Conservation (phyloP, 1,284 basidiomycete species). For the Sanguinoderma infundibulare region DNA sequence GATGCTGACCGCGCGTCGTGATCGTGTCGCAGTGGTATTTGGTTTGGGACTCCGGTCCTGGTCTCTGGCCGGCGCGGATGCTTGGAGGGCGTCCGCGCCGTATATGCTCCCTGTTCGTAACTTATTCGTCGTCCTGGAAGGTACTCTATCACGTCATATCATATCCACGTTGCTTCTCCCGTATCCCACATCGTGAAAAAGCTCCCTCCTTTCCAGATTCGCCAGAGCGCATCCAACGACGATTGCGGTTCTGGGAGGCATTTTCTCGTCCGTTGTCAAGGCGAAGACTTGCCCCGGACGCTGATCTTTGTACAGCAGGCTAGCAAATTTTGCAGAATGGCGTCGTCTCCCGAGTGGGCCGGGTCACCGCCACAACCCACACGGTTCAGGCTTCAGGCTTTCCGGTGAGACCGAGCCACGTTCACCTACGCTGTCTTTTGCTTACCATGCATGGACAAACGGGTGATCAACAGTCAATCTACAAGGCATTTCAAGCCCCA, state of each 20-base stretch:
- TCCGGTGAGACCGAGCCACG: background rate
- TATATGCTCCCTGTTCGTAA: slow-evolving; percentile 13
- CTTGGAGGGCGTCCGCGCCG: background rate
- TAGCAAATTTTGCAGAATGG: background rate
- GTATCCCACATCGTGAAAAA: too few species aligned
- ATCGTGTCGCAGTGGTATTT: background rate
- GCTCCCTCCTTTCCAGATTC: background rate
- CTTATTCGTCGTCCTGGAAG: slow-evolving; percentile 20
- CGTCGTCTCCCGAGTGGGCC: background rate
- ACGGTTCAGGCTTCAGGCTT: background rate
- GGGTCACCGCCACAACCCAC: background rate
- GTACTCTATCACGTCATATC: slow-evolving; percentile 15
- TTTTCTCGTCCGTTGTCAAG: background rate
- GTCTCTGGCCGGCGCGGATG: background rate
- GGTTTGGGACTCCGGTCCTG: background rate
- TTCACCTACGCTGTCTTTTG: too few species aligned
- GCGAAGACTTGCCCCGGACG: background rate
- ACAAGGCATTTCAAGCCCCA: background rate
- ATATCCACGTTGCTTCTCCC: background rate
- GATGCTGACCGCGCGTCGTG: background rate
- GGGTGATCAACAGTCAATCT: background rate
- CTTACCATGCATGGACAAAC: too few species aligned
- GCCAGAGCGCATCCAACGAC: background rate
- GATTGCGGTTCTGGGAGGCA: background rate
- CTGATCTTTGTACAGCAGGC: background rate